These are phyloP conservation scores for Colletotrichum spaethianum DNA, from an alignment of 2,329 filamentous ascomycete species.

Conservation along the genomic window DNA sequence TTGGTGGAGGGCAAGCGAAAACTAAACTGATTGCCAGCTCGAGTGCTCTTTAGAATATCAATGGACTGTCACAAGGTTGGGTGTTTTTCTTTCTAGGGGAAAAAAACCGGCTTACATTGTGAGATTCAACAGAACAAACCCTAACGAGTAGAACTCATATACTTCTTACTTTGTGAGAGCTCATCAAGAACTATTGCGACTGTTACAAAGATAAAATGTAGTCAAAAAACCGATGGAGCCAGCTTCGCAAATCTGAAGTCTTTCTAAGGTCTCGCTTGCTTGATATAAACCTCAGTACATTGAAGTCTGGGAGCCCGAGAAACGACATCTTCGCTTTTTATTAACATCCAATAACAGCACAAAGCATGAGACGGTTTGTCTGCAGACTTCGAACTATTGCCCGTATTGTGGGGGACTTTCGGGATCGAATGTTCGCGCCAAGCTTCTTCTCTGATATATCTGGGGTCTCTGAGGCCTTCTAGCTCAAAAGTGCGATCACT, in stretches of 20 bases:
- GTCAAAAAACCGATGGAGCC: too few species aligned
- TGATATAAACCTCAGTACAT: background rate
- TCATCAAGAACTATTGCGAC: too few species aligned
- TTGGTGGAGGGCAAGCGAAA: background rate
- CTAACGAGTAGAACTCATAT: background rate
- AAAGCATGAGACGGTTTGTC: background rate
- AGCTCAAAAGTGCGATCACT: background rate
- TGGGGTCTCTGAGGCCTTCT: background rate
- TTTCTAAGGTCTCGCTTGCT: background rate
- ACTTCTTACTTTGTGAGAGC: too few species aligned
- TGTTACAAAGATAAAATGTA: too few species aligned
- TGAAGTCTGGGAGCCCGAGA: background rate
- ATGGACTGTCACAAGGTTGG: background rate
- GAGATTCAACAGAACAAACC: conserved; percentile 15
- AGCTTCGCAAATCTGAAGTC: background rate
- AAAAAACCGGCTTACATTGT: conserved; percentile 7
- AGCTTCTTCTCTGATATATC: background rate
- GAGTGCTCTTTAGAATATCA: background rate
- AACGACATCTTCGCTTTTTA: background rate
- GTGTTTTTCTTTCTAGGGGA: too few species aligned
- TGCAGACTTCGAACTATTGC: background rate
- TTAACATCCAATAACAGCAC: background rate
- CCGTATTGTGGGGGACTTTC: background rate
- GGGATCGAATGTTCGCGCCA: background rate
- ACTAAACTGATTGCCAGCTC: background rate